These are phyloP conservation scores for Kurtzmaniella cleridarum DNA, from an alignment of 805 yeast species.

Conservation along the genomic window DNA sequence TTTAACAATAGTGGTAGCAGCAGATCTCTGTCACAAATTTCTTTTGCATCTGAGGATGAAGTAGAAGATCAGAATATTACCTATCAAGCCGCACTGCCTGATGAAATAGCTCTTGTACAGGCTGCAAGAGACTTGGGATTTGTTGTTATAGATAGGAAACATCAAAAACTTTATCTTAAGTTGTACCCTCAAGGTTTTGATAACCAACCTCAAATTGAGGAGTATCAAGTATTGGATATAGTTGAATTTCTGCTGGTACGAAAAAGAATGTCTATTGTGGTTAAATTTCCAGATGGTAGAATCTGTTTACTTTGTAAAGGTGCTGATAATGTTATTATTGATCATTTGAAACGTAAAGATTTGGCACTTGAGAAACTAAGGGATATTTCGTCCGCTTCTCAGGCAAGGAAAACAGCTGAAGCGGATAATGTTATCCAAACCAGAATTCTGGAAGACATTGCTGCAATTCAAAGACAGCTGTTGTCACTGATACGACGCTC, in stretches of 20 bases:
- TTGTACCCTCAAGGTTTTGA: conserved; percentile 83
- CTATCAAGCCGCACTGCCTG: conserved; percentile 95
- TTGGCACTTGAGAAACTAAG: conserved; percentile 58
- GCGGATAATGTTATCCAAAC: conserved; percentile 68
- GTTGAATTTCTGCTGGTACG: conserved; percentile 85
- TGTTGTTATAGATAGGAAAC: conserved; percentile 68
- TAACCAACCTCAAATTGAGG: conserved; percentile 54
- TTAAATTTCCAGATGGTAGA: conserved; percentile 69
- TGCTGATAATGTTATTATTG: conserved; percentile 87
- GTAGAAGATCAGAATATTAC: conserved; percentile 46
- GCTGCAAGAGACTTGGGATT: conserved; percentile 96
- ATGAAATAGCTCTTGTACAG: conserved; percentile 85
- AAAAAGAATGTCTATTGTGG: conserved; percentile 90
- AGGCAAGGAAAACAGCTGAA: conserved; percentile 66
- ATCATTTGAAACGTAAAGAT: conserved; percentile 54
- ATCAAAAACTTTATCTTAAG: conserved; percentile 56
- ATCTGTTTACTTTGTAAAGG: conserved; percentile 86
- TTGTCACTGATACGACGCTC: no score
- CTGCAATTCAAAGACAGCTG: conserved; percentile 12
- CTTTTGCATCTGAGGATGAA: conserved; percentile 2
- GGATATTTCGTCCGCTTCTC: conserved; percentile 55
- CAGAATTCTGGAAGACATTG: conserved; percentile 34
- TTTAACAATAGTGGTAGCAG: conserved; percentile 7
- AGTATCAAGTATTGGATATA: conserved; percentile 69
- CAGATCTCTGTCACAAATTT: conserved; percentile 4